Evolutionary conservation across 257 asterid genomes (phyloP), one percentile per base, ranked within the genome.

Genomic region (Lavandula angustifolia): DNA sequence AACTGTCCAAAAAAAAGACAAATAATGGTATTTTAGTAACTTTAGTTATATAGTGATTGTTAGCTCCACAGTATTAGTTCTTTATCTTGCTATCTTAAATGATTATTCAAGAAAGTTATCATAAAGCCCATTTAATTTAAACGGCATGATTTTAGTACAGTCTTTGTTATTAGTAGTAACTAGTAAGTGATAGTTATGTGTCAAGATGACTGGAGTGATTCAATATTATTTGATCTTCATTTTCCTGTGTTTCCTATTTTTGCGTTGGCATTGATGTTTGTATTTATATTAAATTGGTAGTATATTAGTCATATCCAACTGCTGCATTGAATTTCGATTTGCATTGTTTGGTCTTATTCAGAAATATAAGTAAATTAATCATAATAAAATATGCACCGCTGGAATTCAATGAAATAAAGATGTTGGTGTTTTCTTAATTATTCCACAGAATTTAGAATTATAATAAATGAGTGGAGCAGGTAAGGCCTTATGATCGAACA

Each of bases 321-420:
- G 48, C 47, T 52, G 51, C 63, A 70, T 42, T 70, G 17, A 70
- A 53, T 62, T 56, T 31, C 17, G 50, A 62, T 62, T 35, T 59
- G 7, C 14, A 44, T 34, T 42, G 7, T 34, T 42, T 70, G 29
- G 68, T 61, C 68, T 52, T 61, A 32, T 61, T 17, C 40, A 35
- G 17, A 32, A 50, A 48, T 37, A n/a, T n/a, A n/a, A n/a, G n/a
- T n/a, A 16, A 55, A 22, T 6, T 47, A 2, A 17, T 54, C 8
- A 31, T 40, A 27, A 52, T 10, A 31, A 10, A 54, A 10, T 58
- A 33, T 47, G 22, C 54, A 27, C 43, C 41, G 13, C 29, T 46
- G 22, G 11, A 55, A 17, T 13, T 42, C 40, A 4, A 32, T 49
- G 54, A 37, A 41, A 50, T 11, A 42, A 37, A 35, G 18, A 51